These are phyloP conservation scores for Geotrichum candidum DNA, from an alignment of 1,139 yeast species.

Conservation along the genomic window DNA sequence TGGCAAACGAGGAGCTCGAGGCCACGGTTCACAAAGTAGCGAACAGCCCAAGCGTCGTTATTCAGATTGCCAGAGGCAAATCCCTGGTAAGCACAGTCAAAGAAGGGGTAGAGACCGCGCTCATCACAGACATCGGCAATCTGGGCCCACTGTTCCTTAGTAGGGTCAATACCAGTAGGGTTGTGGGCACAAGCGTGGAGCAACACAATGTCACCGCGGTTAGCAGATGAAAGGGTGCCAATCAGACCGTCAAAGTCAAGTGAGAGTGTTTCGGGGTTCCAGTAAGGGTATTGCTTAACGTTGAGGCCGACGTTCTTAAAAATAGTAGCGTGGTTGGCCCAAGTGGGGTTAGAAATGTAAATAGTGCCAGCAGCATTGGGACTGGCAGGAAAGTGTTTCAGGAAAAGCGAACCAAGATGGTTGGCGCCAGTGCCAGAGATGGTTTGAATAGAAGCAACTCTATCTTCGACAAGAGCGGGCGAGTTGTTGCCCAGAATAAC, in stretches of 20 bases:
- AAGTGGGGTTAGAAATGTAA: slow-evolving; percentile 84
- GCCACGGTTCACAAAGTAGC: slow-evolving; percentile 40
- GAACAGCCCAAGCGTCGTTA: slow-evolving; percentile 47
- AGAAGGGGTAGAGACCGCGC: slow-evolving; percentile 59
- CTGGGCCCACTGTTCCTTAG: slow-evolving; percentile 68
- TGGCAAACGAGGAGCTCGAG: slow-evolving; percentile 67
- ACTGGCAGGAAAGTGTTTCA: slow-evolving; percentile 46
- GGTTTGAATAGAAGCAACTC: slow-evolving; percentile 75
- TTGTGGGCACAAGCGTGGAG: slow-evolving; percentile 95
- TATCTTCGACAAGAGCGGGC: slow-evolving; percentile 44
- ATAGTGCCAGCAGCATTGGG: slow-evolving; percentile 36
- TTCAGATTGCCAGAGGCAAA: slow-evolving; percentile 68
- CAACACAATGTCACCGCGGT: slow-evolving; percentile 47
- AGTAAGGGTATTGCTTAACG: slow-evolving; percentile 71
- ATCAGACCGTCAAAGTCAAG: slow-evolving; percentile 49
- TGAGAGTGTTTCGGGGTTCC: slow-evolving; percentile 59
- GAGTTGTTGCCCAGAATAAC: slow-evolving; percentile 69
- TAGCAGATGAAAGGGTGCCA: slow-evolving; percentile 27
- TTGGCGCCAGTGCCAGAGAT: slow-evolving; percentile 95
- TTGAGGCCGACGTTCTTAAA: slow-evolving; percentile 62
- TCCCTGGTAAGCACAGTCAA: slow-evolving; percentile 94
- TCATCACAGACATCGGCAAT: slow-evolving; percentile 56
- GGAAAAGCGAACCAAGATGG: slow-evolving; percentile 76
- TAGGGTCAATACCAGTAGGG: slow-evolving; percentile 92
- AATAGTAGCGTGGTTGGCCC: slow-evolving; percentile 92